Conservation (phyloP, 2,329 filamentous ascomycete species). For the Sarocladium brachiariae region DNA sequence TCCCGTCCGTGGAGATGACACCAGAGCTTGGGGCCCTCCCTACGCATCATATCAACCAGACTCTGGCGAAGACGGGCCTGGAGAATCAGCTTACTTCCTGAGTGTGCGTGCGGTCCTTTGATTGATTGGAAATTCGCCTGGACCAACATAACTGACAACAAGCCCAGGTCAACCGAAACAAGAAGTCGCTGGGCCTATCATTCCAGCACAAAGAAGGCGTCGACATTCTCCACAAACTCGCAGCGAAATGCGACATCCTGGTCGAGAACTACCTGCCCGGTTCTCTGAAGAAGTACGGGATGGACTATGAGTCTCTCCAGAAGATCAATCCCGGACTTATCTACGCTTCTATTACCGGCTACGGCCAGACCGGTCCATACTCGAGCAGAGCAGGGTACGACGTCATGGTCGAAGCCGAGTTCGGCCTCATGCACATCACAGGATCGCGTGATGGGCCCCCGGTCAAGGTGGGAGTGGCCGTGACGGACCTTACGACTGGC, state of each 20-base stretch:
- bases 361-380: slow-evolving; percentile 92
- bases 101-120: slow-evolving; percentile 49
- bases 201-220: slow-evolving; percentile 83
- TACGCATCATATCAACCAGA: slow-evolving; percentile 69
- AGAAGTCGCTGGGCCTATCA: slow-evolving; percentile 86
- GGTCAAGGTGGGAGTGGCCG: slow-evolving; percentile 94
- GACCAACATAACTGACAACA: slow-evolving; percentile 11
- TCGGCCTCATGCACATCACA: slow-evolving; percentile 98
- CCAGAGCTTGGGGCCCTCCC: slow-evolving; percentile 90
- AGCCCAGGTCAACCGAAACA: slow-evolving; percentile 84
- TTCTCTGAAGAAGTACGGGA: slow-evolving; percentile 77
- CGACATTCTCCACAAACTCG: slow-evolving; percentile 79
- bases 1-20: slow-evolving; percentile 85
- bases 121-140: neutral
- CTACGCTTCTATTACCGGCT: slow-evolving; percentile 95
- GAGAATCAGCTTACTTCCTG: slow-evolving; percentile 93
- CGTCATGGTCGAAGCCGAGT: slow-evolving; percentile 98
- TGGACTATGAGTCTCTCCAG: slow-evolving; percentile 78
- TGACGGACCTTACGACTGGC: slow-evolving; percentile 92
- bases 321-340: slow-evolving; percentile 81
- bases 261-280: slow-evolving; percentile 97
- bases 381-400: slow-evolving; percentile 86
- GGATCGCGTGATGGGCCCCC: slow-evolving; percentile 81
- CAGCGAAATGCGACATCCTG: slow-evolving; percentile 78
- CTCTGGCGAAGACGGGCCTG: slow-evolving; percentile 57